Conservation (phyloP, 2,329 filamentous ascomycete genomes). For the Didymella keratinophila region DNA sequence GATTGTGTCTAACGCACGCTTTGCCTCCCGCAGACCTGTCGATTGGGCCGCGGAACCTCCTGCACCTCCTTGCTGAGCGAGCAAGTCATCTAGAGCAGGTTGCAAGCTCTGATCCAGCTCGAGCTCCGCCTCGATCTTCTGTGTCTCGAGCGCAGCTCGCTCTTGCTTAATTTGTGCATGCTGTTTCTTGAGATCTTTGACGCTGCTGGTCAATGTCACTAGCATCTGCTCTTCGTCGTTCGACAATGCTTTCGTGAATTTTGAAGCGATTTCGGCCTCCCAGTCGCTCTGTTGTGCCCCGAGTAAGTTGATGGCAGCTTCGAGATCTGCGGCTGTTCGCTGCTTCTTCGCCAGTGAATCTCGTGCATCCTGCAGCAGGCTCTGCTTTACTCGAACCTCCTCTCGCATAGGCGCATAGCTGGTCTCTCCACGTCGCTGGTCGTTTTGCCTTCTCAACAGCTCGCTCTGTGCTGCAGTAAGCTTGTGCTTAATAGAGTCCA, state of each 20-base stretch:
- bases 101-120: constrained; percentile 89
- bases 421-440: constrained; percentile 77
- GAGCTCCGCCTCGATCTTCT: constrained; percentile 83
- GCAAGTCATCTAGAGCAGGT: constrained; percentile 83
- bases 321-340: constrained; percentile 70
- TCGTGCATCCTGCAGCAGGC: constrained; percentile 75
- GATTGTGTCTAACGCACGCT: constrained; percentile 81
- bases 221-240: constrained; percentile 83
- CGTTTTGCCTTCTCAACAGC: constrained; percentile 81
- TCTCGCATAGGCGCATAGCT: constrained; percentile 81
- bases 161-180: constrained; percentile 77
- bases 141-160: constrained; percentile 78
- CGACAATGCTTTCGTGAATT: constrained; percentile 91
- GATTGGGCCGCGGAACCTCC: constrained; percentile 62
- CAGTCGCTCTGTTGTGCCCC: constrained; percentile 78
- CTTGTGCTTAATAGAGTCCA: constrained; percentile 84
- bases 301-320: constrained; percentile 64
- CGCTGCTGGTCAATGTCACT: constrained; percentile 71
- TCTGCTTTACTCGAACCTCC: constrained; percentile 78
- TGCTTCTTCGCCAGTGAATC: constrained; percentile 78
- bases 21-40: constrained; percentile 75
- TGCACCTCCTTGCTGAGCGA: constrained; percentile 52
- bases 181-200: constrained; percentile 78
- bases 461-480: constrained; percentile 88
- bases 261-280: constrained; percentile 79